Base-by-base conservation (phyloP, 371 early-diverging fungal species). In the Mortierella sp. region DNA sequence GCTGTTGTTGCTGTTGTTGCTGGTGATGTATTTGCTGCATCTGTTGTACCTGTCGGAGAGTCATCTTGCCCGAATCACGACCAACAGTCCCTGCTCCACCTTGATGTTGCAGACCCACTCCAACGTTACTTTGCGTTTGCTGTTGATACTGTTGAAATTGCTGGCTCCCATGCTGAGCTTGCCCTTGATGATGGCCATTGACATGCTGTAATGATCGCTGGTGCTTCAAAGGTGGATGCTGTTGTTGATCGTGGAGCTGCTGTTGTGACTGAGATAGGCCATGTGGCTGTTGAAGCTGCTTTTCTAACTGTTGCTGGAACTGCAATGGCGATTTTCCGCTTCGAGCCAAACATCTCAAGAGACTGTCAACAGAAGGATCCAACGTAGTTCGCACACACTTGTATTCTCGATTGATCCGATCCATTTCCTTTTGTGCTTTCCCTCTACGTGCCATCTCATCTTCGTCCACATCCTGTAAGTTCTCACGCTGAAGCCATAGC, bases 391-490 rank as follows among this genome's bases (percentile, higher is more conserved):
- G 55, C 15, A 79, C 70, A 66, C 79, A 79, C 43, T 73, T 72
- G 62, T 79, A 79, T 56, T 79, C 74, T 19, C 73, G 73, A 28
- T 79, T 69, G 26, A 79, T 73, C 23, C 79, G 66, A 17, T 79
- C 79, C 73, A 69, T 79, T 47, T 79, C 79, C 64, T 73, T 79
- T 28, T 69, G 70, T 28, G 70, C 54, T 49, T 70, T 64, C 15
- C 74, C 74, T 0, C 79, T 69, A 19, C 70, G 64, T 4, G 64
- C 79, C 79, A 79, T 79, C 64, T 79, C 79, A 54, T 79, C 73
- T 58, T 79, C 74, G 40, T 79, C 79, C 32, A 73, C 73, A 51
- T 73, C 74, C 42, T 73, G 74, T 17, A 73, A 7, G n/a, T 79
- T 79, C 58, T 73, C 79, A 7, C 79, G 73, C 29, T 79, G 79